phyloP scores from a whole-genome alignment of 1,284 basidiomycete species.

The Microbotryum silenes-acaulis region DNA sequence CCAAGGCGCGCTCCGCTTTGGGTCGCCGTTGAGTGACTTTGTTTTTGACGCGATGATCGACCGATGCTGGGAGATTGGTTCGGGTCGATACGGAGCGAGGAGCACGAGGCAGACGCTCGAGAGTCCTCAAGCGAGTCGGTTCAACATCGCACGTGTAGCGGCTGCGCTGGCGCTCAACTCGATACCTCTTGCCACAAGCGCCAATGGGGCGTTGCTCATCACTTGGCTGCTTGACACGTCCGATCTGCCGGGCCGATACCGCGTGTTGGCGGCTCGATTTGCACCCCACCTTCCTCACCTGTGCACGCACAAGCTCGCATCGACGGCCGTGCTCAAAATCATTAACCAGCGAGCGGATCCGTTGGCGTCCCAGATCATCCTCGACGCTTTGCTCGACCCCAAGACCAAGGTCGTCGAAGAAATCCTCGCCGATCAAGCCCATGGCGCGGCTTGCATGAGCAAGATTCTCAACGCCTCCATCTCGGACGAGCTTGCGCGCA shows the following conservation, averaged over 20 bases:
- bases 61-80: conserved; percentile 66
- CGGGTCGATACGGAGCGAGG: conserved; percentile 78
- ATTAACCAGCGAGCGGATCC: conserved; percentile 40
- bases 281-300: conserved; percentile 91
- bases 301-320: conserved; percentile 96
- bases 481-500: conserved; percentile 62
- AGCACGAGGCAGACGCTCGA: conserved; percentile 97
- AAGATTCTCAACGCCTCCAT: conserved; percentile 83
- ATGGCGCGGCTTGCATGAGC: conserved; percentile 86
- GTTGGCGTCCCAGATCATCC: conserved; percentile 36
- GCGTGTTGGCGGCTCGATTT: conserved; percentile 85
- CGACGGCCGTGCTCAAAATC: conserved; percentile 74
- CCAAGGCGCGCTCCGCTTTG: conserved; percentile 87
- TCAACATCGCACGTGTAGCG: conserved; percentile 85
- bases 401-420: conserved; percentile 68
- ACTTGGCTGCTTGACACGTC: conserved; percentile 97
- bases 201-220: conserved; percentile 87
- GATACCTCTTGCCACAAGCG: conserved; percentile 93
- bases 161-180: conserved; percentile 93
- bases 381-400: conserved; percentile 39
- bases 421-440: conserved; percentile 87
- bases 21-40: conserved; percentile 80
- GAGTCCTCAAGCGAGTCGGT: conserved; percentile 70
- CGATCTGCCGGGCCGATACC: conserved; percentile 83
- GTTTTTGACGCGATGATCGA: conserved; percentile 98